Evolutionary conservation across 2,329 filamentous ascomycete genomes (phyloP), one percentile per base, ranked within the genome.

Genomic region (Fusarium keratoplasticum): DNA sequence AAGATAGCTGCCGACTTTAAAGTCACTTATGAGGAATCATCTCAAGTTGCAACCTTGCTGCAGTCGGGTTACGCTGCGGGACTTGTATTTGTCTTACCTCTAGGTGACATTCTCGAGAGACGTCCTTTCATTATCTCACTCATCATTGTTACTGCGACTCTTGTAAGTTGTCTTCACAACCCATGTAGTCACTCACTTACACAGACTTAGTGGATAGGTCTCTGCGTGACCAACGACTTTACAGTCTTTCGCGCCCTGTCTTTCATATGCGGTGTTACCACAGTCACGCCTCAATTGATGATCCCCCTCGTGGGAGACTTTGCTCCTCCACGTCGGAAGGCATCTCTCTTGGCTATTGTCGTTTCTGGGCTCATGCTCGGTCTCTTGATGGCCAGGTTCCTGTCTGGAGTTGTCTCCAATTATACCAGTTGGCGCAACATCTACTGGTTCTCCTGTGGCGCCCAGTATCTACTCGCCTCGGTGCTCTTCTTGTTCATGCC

Each of bases 51-150:
- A 1, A 96, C 94, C 0, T 84, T 95, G 50, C 91, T 93, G 81
- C 94, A 96, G 80, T 92, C 93, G 2, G 94, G 94, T 2, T 96
- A 96, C 81, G 94, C 93, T 1, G 86, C 86, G 0, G 94, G 94
- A 0, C 80, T 96, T 22, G 82, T 96, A 18, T 90, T 96, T 70
- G 84, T 96, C 11, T 94, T 94, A 77, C 94, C 94, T 0, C 81
- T 95, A 1, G 94, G 93, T 0, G 94, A 96, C 74, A 85, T 90
- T 47, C 83, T 96, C 8, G 87, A 87, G 31, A 86, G 94, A 27
- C 85, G 94, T 42, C 90, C 90, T 0, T 94, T 94, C 76, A 92
- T 95, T 27, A 84, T 95, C 3, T 82, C 83, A 1, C 84, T 96
- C 16, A 87, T 94, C 6, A 87, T 90, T 36, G 87, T 92, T 63